phyloP scores from a whole-genome alignment of 495 filamentous ascomycete species.

The Wilcoxina mikolae region DNA sequence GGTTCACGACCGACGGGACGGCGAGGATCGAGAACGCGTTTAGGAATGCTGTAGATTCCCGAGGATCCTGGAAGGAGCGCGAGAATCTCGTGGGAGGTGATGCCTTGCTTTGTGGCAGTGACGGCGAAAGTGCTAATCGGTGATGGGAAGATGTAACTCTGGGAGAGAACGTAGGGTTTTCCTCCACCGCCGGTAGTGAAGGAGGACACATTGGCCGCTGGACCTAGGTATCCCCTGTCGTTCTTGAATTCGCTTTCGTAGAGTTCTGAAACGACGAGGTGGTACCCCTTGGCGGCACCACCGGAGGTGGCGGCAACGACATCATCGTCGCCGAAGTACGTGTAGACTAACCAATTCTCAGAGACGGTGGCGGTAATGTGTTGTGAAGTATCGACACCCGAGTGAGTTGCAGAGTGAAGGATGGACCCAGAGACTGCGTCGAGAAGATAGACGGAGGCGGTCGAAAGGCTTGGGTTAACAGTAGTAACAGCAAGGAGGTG shows the following conservation, averaged over 20 bases:
- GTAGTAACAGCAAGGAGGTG: constrained; percentile 71
- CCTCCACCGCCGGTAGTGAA: constrained; percentile 41
- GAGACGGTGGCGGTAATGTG: constrained; percentile 62
- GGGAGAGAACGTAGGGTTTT: constrained; percentile 57
- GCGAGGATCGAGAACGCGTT: constrained; percentile 65
- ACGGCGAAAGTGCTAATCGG: constrained; percentile 65
- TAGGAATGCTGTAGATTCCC: constrained; percentile 64
- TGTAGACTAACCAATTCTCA: constrained; percentile 93
- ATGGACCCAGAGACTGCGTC: constrained; percentile 74
- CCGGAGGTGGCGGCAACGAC: constrained; percentile 27
- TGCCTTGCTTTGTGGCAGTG: constrained; percentile 83
- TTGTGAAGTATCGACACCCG: constrained; percentile 57
- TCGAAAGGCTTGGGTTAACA: constrained; percentile 36
- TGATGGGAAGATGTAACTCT: constrained; percentile 63
- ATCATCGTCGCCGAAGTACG: constrained; percentile 55
- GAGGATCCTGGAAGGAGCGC: constrained; percentile 56
- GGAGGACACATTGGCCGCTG: constrained; percentile 55
- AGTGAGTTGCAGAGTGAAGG: constrained; percentile 53
- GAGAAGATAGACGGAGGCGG: constrained; percentile 61
- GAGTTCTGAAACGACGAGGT: constrained; percentile 72
- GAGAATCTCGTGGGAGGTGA: constrained; percentile 70
- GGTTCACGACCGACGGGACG: constrained; percentile 76
- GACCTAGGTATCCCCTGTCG: constrained; percentile 65
- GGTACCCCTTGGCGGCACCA: constrained; percentile 61
- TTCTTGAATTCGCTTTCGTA: constrained; percentile 72